Base-by-base conservation (phyloP, 768 basidiomycete genomes). In the Trametes villosa region DNA sequence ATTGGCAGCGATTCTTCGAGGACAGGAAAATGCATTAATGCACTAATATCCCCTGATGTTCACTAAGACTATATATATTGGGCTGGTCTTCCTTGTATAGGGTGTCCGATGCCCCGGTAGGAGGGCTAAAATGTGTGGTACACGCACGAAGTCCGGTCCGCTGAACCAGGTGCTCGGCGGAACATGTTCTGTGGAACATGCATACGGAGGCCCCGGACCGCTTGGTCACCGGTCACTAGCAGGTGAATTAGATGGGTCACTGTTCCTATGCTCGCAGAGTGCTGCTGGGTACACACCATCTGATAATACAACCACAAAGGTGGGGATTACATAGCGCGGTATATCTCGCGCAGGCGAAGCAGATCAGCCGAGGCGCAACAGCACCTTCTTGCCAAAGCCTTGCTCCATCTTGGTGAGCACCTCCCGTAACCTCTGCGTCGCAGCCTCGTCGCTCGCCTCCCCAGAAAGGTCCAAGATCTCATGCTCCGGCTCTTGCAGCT, bases 1-100 rank as follows among this genome's bases (percentile, higher is more conserved):
- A 38, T 53, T 41, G 52, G 3, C 64, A 94, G 92, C 82, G 83
- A 62, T 94, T 94, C 80, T 94, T 94, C 71, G 91, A 93, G 74
- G 92, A 94, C 71, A 83, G 91, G 68, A 92, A 91, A 69, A 83
- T 86, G 80, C 82, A 86, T 71, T 88, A 79, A 77, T 61, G 46
- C 31, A 36, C 59, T 46, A 60, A 60, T 67, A 36, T 50, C 30
- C 59, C 27, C 29, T 31, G 36, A 36, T 52, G 59, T 54, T 52
- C 42, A 22, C 46, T 52, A 57, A 30, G 54, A 54, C 40, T 55
- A 31, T 66, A 66, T 66, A 63, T 63, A 63, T 58, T 48, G 59
- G 57, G 49, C 33, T 58, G 55, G 46, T 29, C 27, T 51, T 51
- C 20, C 41, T 22, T n/a, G 59, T 18, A 41, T 36, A 36, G 33